A percentile compares a stretch with the other conserved stretches of the same genome.
phyloP scores from a whole-genome alignment of 805 yeast species.

The Pichia manshurica region DNA sequence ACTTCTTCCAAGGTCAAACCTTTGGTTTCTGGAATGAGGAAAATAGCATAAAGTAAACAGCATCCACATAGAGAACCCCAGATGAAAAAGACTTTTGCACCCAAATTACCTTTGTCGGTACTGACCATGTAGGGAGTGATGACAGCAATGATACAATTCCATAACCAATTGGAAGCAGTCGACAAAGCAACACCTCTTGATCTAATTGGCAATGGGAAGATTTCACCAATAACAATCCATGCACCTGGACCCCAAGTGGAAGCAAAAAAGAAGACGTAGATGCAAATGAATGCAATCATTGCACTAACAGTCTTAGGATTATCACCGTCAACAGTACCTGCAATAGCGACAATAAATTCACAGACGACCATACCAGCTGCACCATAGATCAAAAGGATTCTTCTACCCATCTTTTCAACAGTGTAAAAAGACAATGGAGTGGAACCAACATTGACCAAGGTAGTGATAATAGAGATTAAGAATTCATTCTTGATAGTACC shows the following conservation, averaged over 20 bases:
- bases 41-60: slow-evolving; percentile 62
- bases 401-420: slow-evolving; percentile 57
- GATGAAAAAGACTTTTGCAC: slow-evolving; percentile 62
- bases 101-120: slow-evolving; percentile 54
- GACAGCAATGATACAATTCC: slow-evolving; percentile 71
- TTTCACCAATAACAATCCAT: slow-evolving; percentile 61
- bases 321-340: slow-evolving; percentile 29
- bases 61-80: slow-evolving; percentile 50
- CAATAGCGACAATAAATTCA: slow-evolving; percentile 53
- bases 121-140: slow-evolving; percentile 71
- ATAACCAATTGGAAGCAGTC: slow-evolving; percentile 75
- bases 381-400: slow-evolving; percentile 44
- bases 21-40: slow-evolving; percentile 72
- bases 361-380: slow-evolving; percentile 44
- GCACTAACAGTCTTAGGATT: slow-evolving; percentile 28
- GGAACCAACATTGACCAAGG: slow-evolving; percentile 45
- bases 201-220: slow-evolving; percentile 66
- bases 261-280: slow-evolving; percentile 71
- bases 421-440: slow-evolving; percentile 51
- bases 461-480: slow-evolving; percentile 47
- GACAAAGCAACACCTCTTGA: slow-evolving; percentile 67
- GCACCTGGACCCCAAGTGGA: slow-evolving; percentile 80
- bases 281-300: slow-evolving; percentile 41
- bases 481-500: slow-evolving; percentile 45
- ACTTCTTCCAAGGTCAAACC: slow-evolving; percentile 81